Evolutionary conservation across 75 land plant genomes (phyloP), one percentile per base, ranked within the genome.

Genomic region (Selaginella moellendorffii): DNA sequence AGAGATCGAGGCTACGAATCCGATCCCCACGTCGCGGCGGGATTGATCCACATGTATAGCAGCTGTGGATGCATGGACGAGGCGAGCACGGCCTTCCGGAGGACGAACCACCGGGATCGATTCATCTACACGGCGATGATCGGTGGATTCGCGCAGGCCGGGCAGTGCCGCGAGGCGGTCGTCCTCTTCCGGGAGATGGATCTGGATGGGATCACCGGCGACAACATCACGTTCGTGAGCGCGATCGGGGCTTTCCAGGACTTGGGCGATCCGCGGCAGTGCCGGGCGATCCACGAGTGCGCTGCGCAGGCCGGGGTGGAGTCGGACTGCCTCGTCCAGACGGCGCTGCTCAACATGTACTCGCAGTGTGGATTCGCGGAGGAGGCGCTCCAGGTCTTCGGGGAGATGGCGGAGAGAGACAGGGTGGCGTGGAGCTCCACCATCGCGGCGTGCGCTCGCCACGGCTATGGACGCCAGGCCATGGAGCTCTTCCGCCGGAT

Each of bases 31-130:
- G 25, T 67, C 24, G 69, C 21, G 20, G 53, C 62, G 14, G 28
- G 26, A 54, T 27, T 67, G 58, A 20, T 67, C 18, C 19, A 31
- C 21, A 26, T 64, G 66, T 64, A 30, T 64, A 29, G 21, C 59
- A 8, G n/a, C 17, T 56, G 59, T 56, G 24, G 24, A 8, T 21
- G 59, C 24, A 2, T 56, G 9, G 59, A 56, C 21, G 59, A 56
- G 5, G 59, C 59, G 24, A 21, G 59, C n/a, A 2, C 8, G 5
- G 24, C 24, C n/a, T 56, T 56, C 24, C 17, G n/a, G 8, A 21
- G 19, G 21, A 56, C n/a, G 59, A 8, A 8, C n/a, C 5, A 56
- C 21, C 2, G 19, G 59, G 59, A 56, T 19, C 23, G 25, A 8
- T 19, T 9, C 8, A 8, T 24, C n/a, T 56, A 25, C 23, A 56